Evolutionary conservation across 768 basidiomycete species (phyloP).

Genomic region (Termitomyces sp.): DNA sequence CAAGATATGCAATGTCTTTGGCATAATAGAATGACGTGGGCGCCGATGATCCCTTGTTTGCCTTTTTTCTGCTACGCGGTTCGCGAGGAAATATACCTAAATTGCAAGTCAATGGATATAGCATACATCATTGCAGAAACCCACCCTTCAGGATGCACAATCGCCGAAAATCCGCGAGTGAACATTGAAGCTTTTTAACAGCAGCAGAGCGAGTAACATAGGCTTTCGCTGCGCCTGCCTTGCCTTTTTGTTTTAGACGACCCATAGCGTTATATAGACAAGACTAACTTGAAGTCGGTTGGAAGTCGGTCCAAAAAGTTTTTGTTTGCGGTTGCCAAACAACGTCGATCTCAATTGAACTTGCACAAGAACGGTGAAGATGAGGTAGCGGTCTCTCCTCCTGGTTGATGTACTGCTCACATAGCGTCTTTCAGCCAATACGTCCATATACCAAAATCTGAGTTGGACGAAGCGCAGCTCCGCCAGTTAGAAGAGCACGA

Average conservation of each 20-base stretch:
- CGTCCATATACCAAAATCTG: constrained; percentile 93
- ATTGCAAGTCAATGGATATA: constrained; percentile 7
- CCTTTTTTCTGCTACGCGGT: constrained; percentile 85
- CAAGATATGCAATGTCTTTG: constrained; percentile 96
- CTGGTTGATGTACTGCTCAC: not conserved
- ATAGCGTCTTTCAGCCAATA: constrained; percentile 68
- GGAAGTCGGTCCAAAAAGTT: constrained; percentile 23
- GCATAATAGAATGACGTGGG: constrained; percentile 98
- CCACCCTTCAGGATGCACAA: constrained; percentile 96
- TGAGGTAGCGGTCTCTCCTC: constrained; percentile 30
- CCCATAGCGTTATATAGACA: constrained; percentile 55
- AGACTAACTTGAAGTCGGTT: too few species aligned
- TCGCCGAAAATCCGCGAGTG: constrained; percentile 93
- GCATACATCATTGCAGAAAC: constrained; percentile 16
- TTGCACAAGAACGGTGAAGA: constrained; percentile 14
- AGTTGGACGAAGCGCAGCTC: constrained; percentile 95
- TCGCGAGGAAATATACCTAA: constrained; percentile 97
- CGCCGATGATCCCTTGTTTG: constrained; percentile 96
- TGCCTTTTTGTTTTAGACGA: constrained; percentile 78
- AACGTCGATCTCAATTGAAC: constrained; percentile 11
- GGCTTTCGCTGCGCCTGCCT: constrained; percentile 88
- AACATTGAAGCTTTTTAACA: constrained; percentile 94
- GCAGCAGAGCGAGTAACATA: constrained; percentile 89
- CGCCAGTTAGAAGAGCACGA: constrained; percentile 97
- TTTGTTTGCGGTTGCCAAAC: constrained; percentile 33